Evolutionary conservation across 352 stramenopile species (phyloP), one percentile per base, ranked within the genome.

Genomic region (Aphanomyces invadans): DNA sequence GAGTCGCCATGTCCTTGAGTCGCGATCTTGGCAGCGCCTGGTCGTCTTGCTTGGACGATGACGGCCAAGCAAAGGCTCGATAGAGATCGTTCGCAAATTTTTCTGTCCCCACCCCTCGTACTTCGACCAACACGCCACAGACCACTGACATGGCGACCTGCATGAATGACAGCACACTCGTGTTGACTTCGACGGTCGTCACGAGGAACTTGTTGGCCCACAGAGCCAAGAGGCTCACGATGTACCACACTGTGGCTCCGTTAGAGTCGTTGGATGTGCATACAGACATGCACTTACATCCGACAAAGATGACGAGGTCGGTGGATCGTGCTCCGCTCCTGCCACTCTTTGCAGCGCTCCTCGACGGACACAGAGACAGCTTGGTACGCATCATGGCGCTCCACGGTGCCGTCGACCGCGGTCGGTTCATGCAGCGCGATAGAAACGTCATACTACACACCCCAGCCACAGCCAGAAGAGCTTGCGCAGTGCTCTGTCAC

Each of bases 181-280:
- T 90, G 69, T 91, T 81, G 25, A 93, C 73, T 12, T 76, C 75
- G 57, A 93, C 75, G 54, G 86, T 82, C 25, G 80, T 74, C 42
- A 93, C 78, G 32, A 93, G 76, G 70, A 86, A 93, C 61, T 83
- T 81, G 62, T 93, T 93, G 12, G 81, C 90, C 84, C 84, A 93
- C 42, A 93, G 75, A 65, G 84, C 89, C 57, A 86, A 67, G 32
- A 91, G 79, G 62, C 84, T 93, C 33, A 90, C 73, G 7, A 90
- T 52, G 66, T 90, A 93, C 82, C 84, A 93, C 38, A 71, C 84
- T 91, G 61, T n/a, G n/a, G n/a, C n/a, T n/a, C 25, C 70, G 21
- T 25, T 31, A 10, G 26, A 54, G n/a, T n/a, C n/a, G n/a, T n/a
- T n/a, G n/a, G n/a, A n/a, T n/a, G n/a, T n/a, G n/a, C n/a, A n/a